phyloP scores from a whole-genome alignment of 2,329 filamentous ascomycete species.

The Sporothrix euskadiensis region DNA sequence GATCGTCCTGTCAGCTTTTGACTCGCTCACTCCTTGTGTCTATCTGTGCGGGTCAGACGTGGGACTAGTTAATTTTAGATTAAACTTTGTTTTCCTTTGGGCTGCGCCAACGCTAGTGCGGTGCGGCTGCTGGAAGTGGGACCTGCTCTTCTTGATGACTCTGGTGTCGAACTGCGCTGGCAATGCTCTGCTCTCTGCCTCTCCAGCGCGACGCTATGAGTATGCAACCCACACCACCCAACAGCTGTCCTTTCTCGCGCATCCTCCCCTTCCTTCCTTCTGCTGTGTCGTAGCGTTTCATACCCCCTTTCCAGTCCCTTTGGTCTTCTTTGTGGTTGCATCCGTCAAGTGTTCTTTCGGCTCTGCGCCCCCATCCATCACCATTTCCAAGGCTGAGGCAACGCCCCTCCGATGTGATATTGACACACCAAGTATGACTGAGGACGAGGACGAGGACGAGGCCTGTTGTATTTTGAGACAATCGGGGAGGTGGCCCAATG shows the following conservation, averaged over 20 bases:
- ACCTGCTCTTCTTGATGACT: background rate
- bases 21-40: background rate
- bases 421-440: too few relatives aligned
- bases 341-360: background rate
- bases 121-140: background rate
- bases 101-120: slow-evolving; percentile 9
- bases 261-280: background rate
- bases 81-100: slow-evolving; percentile 7
- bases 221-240: slow-evolving; percentile 3
- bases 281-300: background rate
- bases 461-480: too few relatives aligned
- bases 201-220: background rate
- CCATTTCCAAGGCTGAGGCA: background rate
- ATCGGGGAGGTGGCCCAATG: background rate
- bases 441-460: too few relatives aligned
- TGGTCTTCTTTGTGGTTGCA: background rate
- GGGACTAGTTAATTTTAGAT: slow-evolving; percentile 15
- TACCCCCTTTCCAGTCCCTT: background rate
- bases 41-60: background rate
- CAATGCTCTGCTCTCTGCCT: background rate
- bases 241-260: background rate
- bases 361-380: background rate
- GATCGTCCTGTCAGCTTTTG: background rate
- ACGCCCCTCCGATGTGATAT: background rate
- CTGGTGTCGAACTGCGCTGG: background rate